Base-by-base conservation (phyloP, 768 basidiomycete genomes). In the Termitomyces sp. region DNA sequence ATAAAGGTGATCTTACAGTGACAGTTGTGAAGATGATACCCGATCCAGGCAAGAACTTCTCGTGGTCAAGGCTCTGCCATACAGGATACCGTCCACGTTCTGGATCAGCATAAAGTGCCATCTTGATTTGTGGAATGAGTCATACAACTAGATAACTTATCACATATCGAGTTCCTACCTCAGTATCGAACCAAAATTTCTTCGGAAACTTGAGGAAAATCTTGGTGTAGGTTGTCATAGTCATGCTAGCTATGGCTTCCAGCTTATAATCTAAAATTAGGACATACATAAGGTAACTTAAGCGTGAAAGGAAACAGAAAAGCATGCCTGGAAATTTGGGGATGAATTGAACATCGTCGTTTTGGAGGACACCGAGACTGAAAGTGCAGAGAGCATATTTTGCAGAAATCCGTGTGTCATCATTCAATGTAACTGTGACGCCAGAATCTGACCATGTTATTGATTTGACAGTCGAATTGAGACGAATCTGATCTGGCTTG, bases 211-310 rank as follows among this genome's bases (percentile, higher is more conserved):
- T 78, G 48, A 87, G 64, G 68, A 86, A 87, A 26, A 88, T 85
- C 67, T 87, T 87, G 3, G 86, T 85, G 59, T 85, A 88, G 1
- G 79, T 84, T 6, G 73, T 83, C 86, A 88, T 87, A 13, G 74
- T 73, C 68, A 86, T 80, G 57, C 78, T 79, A 32, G 81, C 78
- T 37, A 87, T 81, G 4, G 85, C 86, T 56, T 87, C 86, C n/a
- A 72, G 56, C 65, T 87, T 88, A 74, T 78, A 88, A 10, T 63
- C 71, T 64, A 24, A 18, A 39, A 22, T n/a, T 20, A 16, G 22
- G 24, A 37, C 5, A 32, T 5, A 42, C 5, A 26, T 18, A 29
- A n/a, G 5, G 2, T 49, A 20, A 31, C 3, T 46, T 7, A 46
- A 39, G 14, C 9, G 0, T 13, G 24, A 13, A 36, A 37, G 18